Evolutionary conservation across 305 asterid genomes (phyloP).

Genomic region (Fraxinus angustifolia): DNA sequence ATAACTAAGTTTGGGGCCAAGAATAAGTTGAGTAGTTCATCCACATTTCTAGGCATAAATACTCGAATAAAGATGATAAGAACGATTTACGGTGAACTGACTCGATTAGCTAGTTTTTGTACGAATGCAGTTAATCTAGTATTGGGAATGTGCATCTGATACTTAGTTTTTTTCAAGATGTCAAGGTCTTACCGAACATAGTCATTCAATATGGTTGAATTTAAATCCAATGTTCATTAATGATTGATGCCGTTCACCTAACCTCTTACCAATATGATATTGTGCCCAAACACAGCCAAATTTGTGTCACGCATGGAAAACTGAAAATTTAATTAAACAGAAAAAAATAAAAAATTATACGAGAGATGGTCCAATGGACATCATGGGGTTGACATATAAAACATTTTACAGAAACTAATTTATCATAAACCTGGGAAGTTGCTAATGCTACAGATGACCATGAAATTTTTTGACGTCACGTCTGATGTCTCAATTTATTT

Average conservation of each 20-base stretch:
- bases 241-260: background rate
- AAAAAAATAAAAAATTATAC: too few species aligned
- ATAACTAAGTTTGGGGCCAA: background rate
- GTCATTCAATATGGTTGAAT: background rate
- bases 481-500: background rate
- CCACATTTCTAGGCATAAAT: background rate
- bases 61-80: background rate
- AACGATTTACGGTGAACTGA: background rate
- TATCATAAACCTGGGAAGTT: background rate
- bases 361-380: background rate
- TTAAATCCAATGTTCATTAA: background rate
- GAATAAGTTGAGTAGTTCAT: background rate
- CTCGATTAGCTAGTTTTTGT: background rate
- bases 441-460: background rate
- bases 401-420: background rate
- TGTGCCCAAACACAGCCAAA: background rate
- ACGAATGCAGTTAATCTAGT: background rate
- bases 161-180: too few species aligned
- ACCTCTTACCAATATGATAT: background rate
- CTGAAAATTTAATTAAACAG: background rate
- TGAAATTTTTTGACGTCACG: background rate
- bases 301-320: background rate
- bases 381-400: background rate
- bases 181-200: too few species aligned
- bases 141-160: background rate